Base-by-base conservation (phyloP, 192 early-diverging fungal genomes). In the Backusella tuberculispora region DNA sequence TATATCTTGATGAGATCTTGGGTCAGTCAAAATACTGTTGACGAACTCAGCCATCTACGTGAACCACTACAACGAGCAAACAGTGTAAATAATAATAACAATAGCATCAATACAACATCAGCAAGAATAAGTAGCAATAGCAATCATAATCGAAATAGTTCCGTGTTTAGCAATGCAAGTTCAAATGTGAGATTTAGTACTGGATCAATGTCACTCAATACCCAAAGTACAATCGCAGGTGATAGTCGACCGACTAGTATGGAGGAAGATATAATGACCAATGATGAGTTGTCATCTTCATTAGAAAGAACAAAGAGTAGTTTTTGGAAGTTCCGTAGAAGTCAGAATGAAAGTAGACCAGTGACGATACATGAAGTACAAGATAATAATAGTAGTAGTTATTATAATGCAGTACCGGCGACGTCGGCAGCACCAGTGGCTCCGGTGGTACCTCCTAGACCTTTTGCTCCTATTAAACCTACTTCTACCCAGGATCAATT, bases 11-110 rank as follows among this genome's bases (percentile, higher is more conserved):
- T 88, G 34, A 78, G 93, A 40, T 76, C 85, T 6, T 93, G 90
- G 91, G 84, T 88, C 8, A 86, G 84, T n/a, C 91, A 95, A 80
- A 88, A 89, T 34, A 92, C 90, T 63, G 88, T 95, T 1, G 93
- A 95, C 77, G 90, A 92, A 74, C 60, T 95, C 66, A 92, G 90
- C 44, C 74, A 80, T 15, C 66, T 82, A 29, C 81, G 93, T 9
- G 93, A 94, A 74, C 93, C 92, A 24, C 81, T 83, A 9, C 80
- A 75, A 74, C 21, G 68, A 48, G 26, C 75, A 12, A 71, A 29
- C 41, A 75, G 64, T 38, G 24, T 66, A 24, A 60, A 45, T 45
- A 72, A 45, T 45, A 72, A 67, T 48, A 47, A 48, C 21, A 19
- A 40, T 43, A 46, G 69, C 24, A 34, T 34, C 29, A 34, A 60